Conservation (phyloP, 805 yeast species). For the Ogataea siamensis region DNA sequence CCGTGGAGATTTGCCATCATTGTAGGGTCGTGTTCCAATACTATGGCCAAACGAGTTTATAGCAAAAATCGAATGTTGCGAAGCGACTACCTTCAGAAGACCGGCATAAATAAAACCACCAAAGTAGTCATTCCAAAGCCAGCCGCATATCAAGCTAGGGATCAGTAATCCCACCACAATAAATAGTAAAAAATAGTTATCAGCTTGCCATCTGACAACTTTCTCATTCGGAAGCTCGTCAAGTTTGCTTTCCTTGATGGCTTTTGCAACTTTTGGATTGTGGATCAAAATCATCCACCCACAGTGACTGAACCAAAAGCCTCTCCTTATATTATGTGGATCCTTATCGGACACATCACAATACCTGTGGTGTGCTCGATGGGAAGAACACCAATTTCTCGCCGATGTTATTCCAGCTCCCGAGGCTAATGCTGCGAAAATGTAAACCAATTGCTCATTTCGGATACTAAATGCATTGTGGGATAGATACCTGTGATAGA, state of each 20-base stretch:
- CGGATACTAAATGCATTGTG: slow-evolving; percentile 53
- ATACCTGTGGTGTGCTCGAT: slow-evolving; percentile 86
- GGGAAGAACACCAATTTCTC: slow-evolving; percentile 78
- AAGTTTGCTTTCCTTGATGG: slow-evolving; percentile 42
- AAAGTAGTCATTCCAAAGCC: slow-evolving; percentile 65
- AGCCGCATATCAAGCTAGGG: slow-evolving; percentile 66
- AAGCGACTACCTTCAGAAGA: slow-evolving; percentile 60
- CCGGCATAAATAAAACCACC: slow-evolving; percentile 86
- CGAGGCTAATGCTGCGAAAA: slow-evolving; percentile 60
- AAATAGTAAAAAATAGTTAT: slow-evolving; percentile 61
- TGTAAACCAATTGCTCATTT: slow-evolving; percentile 41
- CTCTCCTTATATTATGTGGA: slow-evolving; percentile 81
- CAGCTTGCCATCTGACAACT: slow-evolving; percentile 65
- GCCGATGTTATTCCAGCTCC: slow-evolving; percentile 77
- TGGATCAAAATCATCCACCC: slow-evolving; percentile 83
- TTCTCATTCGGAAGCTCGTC: slow-evolving; percentile 64
- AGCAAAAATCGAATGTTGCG: slow-evolving; percentile 78
- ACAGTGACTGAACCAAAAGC: slow-evolving; percentile 77
- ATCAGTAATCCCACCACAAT: slow-evolving; percentile 44
- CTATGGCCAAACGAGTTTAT: slow-evolving; percentile 84
- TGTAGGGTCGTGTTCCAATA: slow-evolving; percentile 70
- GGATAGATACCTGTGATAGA: slow-evolving; percentile 78
- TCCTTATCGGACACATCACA: slow-evolving; percentile 80
- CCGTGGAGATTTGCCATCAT: slow-evolving; percentile 69
- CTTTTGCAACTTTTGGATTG: slow-evolving; percentile 48